Conservation (phyloP, 805 yeast species). For the Metschnikowia santaceciliae region DNA sequence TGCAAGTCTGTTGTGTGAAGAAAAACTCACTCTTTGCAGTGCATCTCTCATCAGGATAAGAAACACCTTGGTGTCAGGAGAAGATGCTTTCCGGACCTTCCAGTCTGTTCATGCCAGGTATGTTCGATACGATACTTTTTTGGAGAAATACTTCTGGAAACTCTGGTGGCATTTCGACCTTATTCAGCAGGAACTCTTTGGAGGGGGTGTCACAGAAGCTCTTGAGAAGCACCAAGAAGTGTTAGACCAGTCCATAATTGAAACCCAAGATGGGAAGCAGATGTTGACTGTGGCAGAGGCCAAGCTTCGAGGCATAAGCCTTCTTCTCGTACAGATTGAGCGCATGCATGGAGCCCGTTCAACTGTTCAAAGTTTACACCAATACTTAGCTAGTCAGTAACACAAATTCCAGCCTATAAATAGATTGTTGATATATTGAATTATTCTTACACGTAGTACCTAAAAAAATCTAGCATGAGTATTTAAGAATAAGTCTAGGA, state of each 20-base stretch:
- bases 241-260: background rate
- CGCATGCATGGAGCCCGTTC: background rate
- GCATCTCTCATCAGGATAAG: background rate
- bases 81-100: background rate
- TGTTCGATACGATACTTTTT: background rate
- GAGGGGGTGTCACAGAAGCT: background rate
- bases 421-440: background rate
- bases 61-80: background rate
- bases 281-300: background rate
- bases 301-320: background rate
- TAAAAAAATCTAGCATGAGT: too few relatives aligned
- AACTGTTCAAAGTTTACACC: background rate
- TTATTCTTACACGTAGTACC: background rate
- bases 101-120: background rate
- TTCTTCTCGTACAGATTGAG: conserved; percentile 1
- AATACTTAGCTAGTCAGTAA: background rate
- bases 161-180: conserved; percentile 9
- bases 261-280: background rate
- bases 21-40: background rate
- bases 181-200: background rate
- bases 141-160: conserved; percentile 7
- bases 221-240: background rate
- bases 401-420: too few relatives aligned
- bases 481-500: too few relatives aligned
- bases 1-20: conserved; percentile 1